Conservation (phyloP, 148 eudicot species). For the Talinum fruticosum region DNA sequence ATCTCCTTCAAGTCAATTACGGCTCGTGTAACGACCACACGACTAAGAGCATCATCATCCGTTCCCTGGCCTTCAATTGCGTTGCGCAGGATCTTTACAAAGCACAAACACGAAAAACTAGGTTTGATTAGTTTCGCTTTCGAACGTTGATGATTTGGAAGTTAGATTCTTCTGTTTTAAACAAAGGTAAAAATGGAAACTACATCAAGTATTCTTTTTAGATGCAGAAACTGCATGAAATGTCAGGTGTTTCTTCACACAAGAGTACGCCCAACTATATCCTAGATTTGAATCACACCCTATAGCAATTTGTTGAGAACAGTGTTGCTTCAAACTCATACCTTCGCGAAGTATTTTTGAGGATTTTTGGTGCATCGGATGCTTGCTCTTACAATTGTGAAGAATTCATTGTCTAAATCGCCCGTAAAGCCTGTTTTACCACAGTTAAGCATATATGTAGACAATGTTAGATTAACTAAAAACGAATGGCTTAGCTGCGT, state of each 20-base stretch:
- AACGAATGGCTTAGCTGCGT: too few species aligned
- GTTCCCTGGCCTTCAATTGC: conserved; percentile 44
- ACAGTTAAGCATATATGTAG: neutral
- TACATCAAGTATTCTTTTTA: too few species aligned
- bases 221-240: too few species aligned
- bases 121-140: neutral
- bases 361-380: conserved; percentile 45
- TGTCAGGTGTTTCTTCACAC: too few species aligned
- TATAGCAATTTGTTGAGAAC: too few species aligned
- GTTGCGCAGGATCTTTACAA: conserved; percentile 28
- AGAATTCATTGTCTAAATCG: conserved; percentile 37
- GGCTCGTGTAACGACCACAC: conserved; percentile 47
- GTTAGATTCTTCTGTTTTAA: too few species aligned
- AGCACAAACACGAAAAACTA: neutral
- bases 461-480: too few species aligned
- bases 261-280: too few species aligned
- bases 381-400: conserved; percentile 37
- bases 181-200: too few species aligned
- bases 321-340: conserved; percentile 12
- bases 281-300: too few species aligned
- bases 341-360: conserved; percentile 46
- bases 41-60: conserved; percentile 46
- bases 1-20: conserved; percentile 54
- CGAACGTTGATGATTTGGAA: too few species aligned
- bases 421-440: conserved; percentile 36